Evolutionary conservation across 768 basidiomycete genomes (phyloP), one percentile per base, ranked within the genome.

Genomic region (Daedalea quercina): DNA sequence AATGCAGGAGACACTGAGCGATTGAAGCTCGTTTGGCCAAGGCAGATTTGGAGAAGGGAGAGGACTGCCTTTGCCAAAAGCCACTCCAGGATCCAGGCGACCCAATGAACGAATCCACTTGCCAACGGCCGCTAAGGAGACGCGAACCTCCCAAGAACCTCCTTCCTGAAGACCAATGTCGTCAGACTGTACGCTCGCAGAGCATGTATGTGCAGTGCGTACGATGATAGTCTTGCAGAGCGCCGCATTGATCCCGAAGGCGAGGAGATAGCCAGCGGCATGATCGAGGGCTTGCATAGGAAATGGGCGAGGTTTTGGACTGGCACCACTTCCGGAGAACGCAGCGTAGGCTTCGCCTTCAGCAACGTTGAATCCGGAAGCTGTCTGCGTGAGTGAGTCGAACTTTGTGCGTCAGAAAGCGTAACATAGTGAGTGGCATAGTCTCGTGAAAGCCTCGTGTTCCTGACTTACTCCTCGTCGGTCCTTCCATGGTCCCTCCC

Each of bases 341-440:
- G 61, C 53, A 0, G 68, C 66, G 54, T 72, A 79, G 1, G 78
- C 78, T 47, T 73, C 66, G 2, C 70, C 79, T 65, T 85, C 83
- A 7, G 77, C 76, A n/a, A 67, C 60, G 49, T 82, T 83, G 63
- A 82, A 78, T 0, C 82, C 83, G 0, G 74, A 76, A 1, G 79
- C 79, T 0, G 79, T 82, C 65, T 85, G 82, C 0, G 83, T 78
- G 2, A 84, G 68, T 1, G 82, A 84, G 58, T 85, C 82, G 52
- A 84, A 84, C 81, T 82, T 54, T n/a, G 3, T 6, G 35, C 22
- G 24, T 8, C 26, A 37, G 34, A 19, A 17, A 17, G 9, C 41
- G 9, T 25, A 20, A 6, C 17, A 42, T 42, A 4, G 4, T 4
- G 41, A 4, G 41, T n/a, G 4, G n/a, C n/a, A 23, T 23, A n/a